A percentile compares a stretch with the other conserved stretches of the same genome.
These are phyloP conservation scores for Musa itinerans DNA, from an alignment of 176 grass and related monocot genomes.

Conservation along the genomic window DNA sequence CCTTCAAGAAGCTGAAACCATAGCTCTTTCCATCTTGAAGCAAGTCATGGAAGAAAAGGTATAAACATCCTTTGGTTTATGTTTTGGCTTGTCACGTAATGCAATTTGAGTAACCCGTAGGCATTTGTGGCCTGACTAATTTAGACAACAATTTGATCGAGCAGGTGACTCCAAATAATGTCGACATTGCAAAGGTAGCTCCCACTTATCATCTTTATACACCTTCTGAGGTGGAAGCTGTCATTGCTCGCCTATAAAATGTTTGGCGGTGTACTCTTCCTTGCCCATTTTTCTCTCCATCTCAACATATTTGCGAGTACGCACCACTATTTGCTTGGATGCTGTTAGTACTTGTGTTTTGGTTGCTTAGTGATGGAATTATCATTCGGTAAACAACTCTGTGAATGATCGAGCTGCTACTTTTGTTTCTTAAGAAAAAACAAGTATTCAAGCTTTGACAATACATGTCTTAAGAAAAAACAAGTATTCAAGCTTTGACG, in stretches of 20 bases:
- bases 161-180: conserved; percentile 9
- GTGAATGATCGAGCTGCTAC: too few relatives aligned
- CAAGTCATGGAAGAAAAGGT: conserved; percentile 99
- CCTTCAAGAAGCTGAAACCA: conserved; percentile 79
- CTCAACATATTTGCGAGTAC: not conserved
- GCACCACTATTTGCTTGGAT: not conserved
- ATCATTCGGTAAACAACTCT: not conserved
- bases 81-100: too few relatives aligned
- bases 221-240: not conserved
- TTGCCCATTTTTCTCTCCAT: too few relatives aligned
- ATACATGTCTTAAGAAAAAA: too few relatives aligned
- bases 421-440: too few relatives aligned
- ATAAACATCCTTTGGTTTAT: too few relatives aligned
- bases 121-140: too few relatives aligned
- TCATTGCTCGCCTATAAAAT: not conserved
- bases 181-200: conserved; percentile 9
- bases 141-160: not conserved
- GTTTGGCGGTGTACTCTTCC: not conserved
- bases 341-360: not conserved
- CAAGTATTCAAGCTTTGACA: too few relatives aligned
- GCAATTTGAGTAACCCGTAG: too few relatives aligned
- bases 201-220: conserved; percentile 10
- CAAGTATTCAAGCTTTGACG: too few relatives aligned
- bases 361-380: not conserved
- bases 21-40: conserved; percentile 86